A percentile compares a stretch with the other conserved stretches of the same genome.
Conservation (phyloP, 805 yeast genomes). For the Candida michaelii region DNA sequence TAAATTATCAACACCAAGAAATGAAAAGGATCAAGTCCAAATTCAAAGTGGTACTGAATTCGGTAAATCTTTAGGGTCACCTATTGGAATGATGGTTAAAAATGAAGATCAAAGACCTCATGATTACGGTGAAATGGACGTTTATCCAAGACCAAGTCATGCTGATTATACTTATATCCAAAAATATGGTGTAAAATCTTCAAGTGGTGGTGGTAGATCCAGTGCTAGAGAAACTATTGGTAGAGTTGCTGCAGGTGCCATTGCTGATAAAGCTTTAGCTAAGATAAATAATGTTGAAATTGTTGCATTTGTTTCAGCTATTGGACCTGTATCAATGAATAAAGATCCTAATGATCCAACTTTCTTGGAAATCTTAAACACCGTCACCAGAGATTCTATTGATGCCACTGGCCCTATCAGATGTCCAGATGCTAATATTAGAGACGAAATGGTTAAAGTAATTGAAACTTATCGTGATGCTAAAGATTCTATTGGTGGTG, state of each 20-base stretch:
- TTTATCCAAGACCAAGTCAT: constrained; percentile 96
- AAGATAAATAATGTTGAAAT: constrained; percentile 84
- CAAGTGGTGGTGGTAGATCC: constrained; percentile 97
- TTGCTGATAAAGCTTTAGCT: constrained; percentile 87
- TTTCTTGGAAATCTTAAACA: constrained; percentile 66
- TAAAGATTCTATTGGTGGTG: constrained; percentile 95
- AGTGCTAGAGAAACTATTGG: constrained; percentile 98
- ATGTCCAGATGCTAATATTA: constrained; percentile 78
- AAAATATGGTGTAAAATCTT: constrained; percentile 90
- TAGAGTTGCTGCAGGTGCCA: constrained; percentile 97
- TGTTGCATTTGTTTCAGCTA: constrained; percentile 94
- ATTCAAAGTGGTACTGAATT: constrained; percentile 94
- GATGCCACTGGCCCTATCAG: constrained; percentile 89
- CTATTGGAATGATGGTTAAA: constrained; percentile 88
- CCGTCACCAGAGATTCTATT: constrained; percentile 83
- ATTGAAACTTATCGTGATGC: constrained; percentile 84
- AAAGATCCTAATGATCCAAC: constrained; percentile 64
- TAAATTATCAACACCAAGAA: constrained; percentile 88
- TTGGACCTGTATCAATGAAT: constrained; percentile 77
- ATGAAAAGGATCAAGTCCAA: constrained; percentile 89
- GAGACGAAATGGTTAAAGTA: constrained; percentile 78
- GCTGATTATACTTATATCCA: constrained; percentile 92
- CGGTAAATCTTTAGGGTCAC: constrained; percentile 91
- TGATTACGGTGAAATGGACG: constrained; percentile 92
- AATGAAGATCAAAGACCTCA: constrained; percentile 97